Conservation (phyloP, 2,329 filamentous ascomycete genomes). For the Botrytis paeoniae region DNA sequence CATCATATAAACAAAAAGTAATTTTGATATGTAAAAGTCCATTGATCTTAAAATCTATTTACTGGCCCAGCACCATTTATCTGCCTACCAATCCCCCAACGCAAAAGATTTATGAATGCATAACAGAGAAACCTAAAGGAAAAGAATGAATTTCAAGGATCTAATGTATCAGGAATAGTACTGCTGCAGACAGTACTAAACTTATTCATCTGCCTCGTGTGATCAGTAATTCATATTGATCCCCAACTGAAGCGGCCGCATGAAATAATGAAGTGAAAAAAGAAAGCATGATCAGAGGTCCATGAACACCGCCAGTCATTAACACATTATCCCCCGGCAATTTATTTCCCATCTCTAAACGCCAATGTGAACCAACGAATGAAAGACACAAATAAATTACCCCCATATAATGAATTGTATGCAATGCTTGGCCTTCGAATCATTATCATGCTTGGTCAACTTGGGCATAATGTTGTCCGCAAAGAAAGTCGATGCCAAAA, state of each 20-base stretch:
- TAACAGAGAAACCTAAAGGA: neutral
- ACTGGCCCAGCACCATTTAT: neutral
- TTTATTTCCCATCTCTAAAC: constrained; percentile 17
- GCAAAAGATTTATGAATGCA: neutral
- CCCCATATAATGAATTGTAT: constrained; percentile 17
- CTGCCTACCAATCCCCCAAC: neutral
- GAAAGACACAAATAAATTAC: constrained; percentile 12
- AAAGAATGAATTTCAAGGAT: constrained; percentile 1
- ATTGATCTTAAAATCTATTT: constrained; percentile 8
- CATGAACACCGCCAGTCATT: constrained; percentile 5
- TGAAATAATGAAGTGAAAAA: neutral
- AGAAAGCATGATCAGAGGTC: neutral
- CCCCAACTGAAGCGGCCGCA: neutral
- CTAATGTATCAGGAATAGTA: neutral
- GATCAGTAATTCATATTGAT: neutral
- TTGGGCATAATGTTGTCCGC: neutral
- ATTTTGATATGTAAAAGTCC: neutral
- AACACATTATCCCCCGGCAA: constrained; percentile 2
- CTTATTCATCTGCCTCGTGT: neutral
- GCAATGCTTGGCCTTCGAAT: neutral
- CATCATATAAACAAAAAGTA: neutral
- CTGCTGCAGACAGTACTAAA: neutral
- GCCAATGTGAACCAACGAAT: constrained; percentile 18
- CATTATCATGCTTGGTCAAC: neutral
- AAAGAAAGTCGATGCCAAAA: neutral